Base-by-base conservation (phyloP, 208 protist species). In the Angomonas ambiguus region DNA sequence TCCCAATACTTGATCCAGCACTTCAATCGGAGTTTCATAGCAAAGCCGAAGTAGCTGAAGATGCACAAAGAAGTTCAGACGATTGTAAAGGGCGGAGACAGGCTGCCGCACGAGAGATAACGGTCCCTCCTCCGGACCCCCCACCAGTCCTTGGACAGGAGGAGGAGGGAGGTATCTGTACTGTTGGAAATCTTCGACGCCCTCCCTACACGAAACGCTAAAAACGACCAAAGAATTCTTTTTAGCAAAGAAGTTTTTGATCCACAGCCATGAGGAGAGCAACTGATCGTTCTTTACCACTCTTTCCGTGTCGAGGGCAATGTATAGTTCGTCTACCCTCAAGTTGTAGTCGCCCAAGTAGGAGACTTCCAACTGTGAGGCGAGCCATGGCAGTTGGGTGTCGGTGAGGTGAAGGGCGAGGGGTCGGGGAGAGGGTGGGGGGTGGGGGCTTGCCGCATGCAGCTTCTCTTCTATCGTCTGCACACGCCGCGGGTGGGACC, bases 351-450 rank as follows among this genome's bases (percentile, higher is more conserved):
- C 76, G 20, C 42, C 33, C 13, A 67, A 63, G 13, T 57, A 62
- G 71, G 76, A 73, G 1, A 62, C 70, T 25, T 65, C 67, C 13
- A 88, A 71, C 64, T 74, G 66, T 20, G 11, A 30, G 22, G 78
- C 75, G 33, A 88, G 67, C 82, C 82, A 88, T 25, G 69, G 75
- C 24, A 85, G 63, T 53, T 85, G 78, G 49, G 62, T 56, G 42
- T 88, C 82, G 1, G 82, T 88, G 22, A 88, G 4, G 71, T 88
- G 78, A 2, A 88, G 65, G 0, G 82, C 78, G 1, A 83, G 24
- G 20, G 45, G 45, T 5, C 45, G 45, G n/a, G n/a, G n/a, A n/a
- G n/a, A n/a, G n/a, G n/a, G n/a, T n/a, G n/a, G n/a, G n/a, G n/a
- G n/a, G n/a, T n/a, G n/a, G n/a, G n/a, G 18, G 24, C 10, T 24